Evolutionary conservation across 768 basidiomycete genomes (phyloP), one percentile per base, ranked within the genome.

Genomic region (Termitomyces titanicus): DNA sequence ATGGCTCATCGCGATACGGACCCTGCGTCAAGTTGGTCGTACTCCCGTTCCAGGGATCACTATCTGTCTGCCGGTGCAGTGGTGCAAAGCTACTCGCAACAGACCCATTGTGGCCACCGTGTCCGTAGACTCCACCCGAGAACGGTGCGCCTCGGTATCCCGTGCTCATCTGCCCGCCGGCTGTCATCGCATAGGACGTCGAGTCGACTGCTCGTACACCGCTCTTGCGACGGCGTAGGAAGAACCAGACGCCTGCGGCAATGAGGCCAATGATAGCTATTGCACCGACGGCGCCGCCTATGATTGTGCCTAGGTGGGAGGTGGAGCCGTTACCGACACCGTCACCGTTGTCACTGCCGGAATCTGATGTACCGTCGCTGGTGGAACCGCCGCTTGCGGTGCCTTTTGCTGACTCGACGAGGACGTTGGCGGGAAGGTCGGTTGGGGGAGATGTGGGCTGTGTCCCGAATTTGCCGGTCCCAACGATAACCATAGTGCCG

Each of bases 401-500:
- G 35, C 44, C 44, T 17, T 40, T 53, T 29, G 44, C 44, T 15
- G 52, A 29, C 24, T 53, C 51, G 7, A 76, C 67, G 25, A 75
- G 77, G 37, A 80, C 68, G 65, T 68, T 85, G 0, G 67, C 55
- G 1, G 88, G 88, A 7, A 92, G 78, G 2, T 43, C 65, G 17
- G 72, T 72, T 0, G 70, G 76, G 1, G 70, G 57, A 3, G 67
- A 58, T 0, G 74, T 80, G 1, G 88, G 78, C 67, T 97, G 95
- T 1, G 69, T 70, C 47, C 84, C 91, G n/a, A 96, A 77, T 51
- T 82, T 68, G 1, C 95, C 94, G 53, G 75, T 85, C 4, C 95
- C 95, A 24, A 94, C 78, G 54, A 84, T 90, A 52, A 95, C 79
- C 68, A 79, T 81, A 11, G 83, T 81, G 2, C 88, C 94, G 56